Evolutionary conservation across 1,284 basidiomycete genomes (phyloP).

Genomic region (Cystobasidiaceae sp.): DNA sequence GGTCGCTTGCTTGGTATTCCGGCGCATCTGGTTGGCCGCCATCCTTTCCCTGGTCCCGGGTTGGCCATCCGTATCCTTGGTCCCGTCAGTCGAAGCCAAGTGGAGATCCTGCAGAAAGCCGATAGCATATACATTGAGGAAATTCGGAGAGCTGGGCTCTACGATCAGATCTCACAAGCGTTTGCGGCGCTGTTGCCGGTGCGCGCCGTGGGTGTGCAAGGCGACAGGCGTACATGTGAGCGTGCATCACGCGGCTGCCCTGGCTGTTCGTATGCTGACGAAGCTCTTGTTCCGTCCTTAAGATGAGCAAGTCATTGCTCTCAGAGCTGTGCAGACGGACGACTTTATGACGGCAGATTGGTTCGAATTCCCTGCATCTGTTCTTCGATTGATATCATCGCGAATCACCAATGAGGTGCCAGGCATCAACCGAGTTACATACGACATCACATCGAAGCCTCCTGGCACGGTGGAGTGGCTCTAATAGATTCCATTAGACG

Average conservation of each 20-base stretch:
- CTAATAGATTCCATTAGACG: too few species aligned
- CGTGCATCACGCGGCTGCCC: too few species aligned
- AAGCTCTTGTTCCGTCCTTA: too few species aligned
- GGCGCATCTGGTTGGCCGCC: constrained; percentile 84
- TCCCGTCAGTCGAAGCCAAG: constrained; percentile 86
- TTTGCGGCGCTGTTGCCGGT: constrained; percentile 97
- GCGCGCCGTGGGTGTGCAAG: constrained; percentile 95
- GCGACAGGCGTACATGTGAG: constrained; percentile 94
- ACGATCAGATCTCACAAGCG: constrained; percentile 92
- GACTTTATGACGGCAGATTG: constrained; percentile 99
- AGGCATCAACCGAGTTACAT: constrained; percentile 62
- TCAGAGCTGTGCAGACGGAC: constrained; percentile 85
- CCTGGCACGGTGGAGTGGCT: constrained; percentile 57
- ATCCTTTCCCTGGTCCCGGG: constrained; percentile 99
- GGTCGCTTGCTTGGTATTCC: constrained; percentile 89
- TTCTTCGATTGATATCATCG: constrained; percentile 86
- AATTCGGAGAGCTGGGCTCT: constrained; percentile 84
- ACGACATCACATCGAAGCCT: constrained; percentile 97
- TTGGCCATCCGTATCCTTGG: constrained; percentile 98
- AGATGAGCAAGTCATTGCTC: constrained; percentile 63
- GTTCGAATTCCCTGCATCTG: constrained; percentile 91
- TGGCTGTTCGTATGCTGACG: too few species aligned
- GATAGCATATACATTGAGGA: constrained; percentile 98
- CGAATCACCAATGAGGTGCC: constrained; percentile 96
- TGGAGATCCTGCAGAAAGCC: constrained; percentile 87